phyloP scores from a whole-genome alignment of 352 stramenopile species.

The Phytopythium mirpurense region DNA sequence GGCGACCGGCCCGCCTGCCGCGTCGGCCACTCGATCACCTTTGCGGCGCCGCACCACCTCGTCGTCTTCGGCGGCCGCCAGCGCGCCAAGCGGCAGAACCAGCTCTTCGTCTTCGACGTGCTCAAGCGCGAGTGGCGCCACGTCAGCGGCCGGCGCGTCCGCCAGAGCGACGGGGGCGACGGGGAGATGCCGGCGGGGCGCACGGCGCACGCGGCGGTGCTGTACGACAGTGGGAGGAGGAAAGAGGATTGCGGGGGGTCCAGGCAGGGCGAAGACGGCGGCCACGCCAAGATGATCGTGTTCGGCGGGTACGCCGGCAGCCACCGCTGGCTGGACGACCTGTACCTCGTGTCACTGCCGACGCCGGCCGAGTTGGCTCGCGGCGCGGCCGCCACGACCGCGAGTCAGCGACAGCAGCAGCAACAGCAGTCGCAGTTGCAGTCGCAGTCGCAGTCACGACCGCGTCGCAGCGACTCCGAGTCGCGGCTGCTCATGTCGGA shows the following conservation, averaged over 20 bases:
- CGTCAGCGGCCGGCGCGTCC: conserved; percentile 6
- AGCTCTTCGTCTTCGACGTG: conserved; percentile 50
- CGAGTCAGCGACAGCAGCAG: conserved; percentile 4
- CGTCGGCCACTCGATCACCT: conserved; percentile 63
- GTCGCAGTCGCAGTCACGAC: neutral
- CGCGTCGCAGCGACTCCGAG: neutral
- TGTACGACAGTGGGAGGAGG: conserved; percentile 12
- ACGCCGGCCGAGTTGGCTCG: neutral
- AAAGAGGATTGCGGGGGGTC: neutral
- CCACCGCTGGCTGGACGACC: conserved; percentile 58
- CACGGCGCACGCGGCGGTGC: conserved; percentile 42
- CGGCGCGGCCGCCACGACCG: neutral
- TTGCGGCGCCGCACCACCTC: conserved; percentile 33
- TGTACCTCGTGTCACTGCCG: conserved; percentile 38
- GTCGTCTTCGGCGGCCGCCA: conserved; percentile 58
- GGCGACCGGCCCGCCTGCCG: conserved; percentile 44
- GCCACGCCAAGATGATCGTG: conserved; percentile 22
- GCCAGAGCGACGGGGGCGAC: neutral
- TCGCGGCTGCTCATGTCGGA: neutral
- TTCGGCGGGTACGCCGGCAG: conserved; percentile 67
- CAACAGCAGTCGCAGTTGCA: no score
- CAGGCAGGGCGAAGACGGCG: neutral
- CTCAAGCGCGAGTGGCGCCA: conserved; percentile 24
- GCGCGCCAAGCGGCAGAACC: conserved; percentile 39
- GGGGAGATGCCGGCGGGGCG: conserved; percentile 17